These are phyloP conservation scores for Pontederia paniculata DNA, from an alignment of 176 grass and related monocot species.

Conservation along the genomic window DNA sequence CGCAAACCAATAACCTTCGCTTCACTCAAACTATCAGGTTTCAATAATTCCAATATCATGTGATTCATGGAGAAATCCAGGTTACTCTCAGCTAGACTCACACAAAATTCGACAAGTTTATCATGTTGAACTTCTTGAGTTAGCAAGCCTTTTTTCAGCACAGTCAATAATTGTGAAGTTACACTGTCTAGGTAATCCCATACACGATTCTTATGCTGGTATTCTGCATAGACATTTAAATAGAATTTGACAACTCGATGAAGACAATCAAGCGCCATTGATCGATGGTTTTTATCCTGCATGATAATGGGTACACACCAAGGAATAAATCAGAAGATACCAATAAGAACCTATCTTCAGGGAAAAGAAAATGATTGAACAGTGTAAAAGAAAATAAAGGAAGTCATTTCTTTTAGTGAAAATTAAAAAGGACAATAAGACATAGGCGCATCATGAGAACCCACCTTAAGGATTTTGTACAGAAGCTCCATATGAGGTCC, in stretches of 20 bases:
- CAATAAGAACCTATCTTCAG: neutral
- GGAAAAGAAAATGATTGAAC: too few relatives aligned
- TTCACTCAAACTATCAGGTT: constrained; percentile 83
- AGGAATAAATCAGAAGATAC: constrained; percentile 15
- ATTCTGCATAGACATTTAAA: constrained; percentile 79
- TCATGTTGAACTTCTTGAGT: constrained; percentile 95
- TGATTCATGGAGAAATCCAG: constrained; percentile 96
- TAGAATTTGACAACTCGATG: constrained; percentile 96
- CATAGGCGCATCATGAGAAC: neutral
- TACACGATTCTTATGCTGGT: constrained; percentile 65
- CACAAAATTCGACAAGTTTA: constrained; percentile 97
- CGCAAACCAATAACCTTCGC: constrained; percentile 95
- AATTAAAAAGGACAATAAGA: neutral
- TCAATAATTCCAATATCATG: constrained; percentile 93
- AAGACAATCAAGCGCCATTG: constrained; percentile 96
- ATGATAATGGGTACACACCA: constrained; percentile 18
- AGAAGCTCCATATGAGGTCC: constrained; percentile 64
- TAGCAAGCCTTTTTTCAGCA: constrained; percentile 82
- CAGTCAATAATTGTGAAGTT: constrained; percentile 75
- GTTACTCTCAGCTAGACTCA: constrained; percentile 75
- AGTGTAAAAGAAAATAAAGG: too few relatives aligned
- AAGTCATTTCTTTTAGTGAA: neutral
- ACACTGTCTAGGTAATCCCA: constrained; percentile 99
- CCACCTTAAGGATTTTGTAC: constrained; percentile 94
- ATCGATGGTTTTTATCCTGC: constrained; percentile 98